These are phyloP conservation scores for Hura crepitans DNA, from an alignment of 441 rosid genomes.

Conservation along the genomic window DNA sequence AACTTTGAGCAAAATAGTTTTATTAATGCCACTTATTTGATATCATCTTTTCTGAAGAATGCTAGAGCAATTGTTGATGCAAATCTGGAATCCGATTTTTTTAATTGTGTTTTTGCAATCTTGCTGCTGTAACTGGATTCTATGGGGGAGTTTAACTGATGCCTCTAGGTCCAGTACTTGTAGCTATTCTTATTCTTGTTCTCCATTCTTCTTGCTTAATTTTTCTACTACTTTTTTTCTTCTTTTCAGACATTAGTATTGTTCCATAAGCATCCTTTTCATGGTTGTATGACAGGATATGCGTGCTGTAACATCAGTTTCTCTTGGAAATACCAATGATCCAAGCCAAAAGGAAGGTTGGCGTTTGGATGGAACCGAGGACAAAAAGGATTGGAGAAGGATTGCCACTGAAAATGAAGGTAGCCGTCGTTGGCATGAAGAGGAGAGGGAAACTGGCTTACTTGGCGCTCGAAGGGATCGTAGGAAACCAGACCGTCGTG, in stretches of 20 bases:
- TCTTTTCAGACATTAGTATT: background rate
- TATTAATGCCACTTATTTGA: background rate
- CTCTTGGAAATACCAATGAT: conserved; percentile 56
- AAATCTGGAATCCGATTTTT: background rate
- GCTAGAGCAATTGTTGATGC: background rate
- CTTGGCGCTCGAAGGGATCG: conserved; percentile 71
- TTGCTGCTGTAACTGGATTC: background rate
- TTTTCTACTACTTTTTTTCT: background rate
- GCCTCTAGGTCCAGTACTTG: background rate
- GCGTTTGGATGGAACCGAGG: conserved; percentile 83
- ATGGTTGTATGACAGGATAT: conserved; percentile 47
- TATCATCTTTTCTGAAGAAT: background rate
- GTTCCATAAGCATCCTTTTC: conserved; percentile 3
- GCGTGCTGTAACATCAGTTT: conserved; percentile 48
- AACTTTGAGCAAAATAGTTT: background rate
- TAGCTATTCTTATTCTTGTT: background rate
- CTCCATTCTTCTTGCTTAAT: background rate
- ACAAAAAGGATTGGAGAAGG: conserved; percentile 82
- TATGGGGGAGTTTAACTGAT: conserved; percentile 1
- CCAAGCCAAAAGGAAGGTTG: conserved; percentile 65
- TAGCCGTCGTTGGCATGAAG: conserved; percentile 88
- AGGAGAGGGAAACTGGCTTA: conserved; percentile 92
- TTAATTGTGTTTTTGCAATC: background rate
- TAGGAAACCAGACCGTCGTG: conserved; percentile 70
- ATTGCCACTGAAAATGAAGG: conserved; percentile 50